Evolutionary conservation across 345 rosid species (phyloP).

Genomic region (Cardamine occulta): DNA sequence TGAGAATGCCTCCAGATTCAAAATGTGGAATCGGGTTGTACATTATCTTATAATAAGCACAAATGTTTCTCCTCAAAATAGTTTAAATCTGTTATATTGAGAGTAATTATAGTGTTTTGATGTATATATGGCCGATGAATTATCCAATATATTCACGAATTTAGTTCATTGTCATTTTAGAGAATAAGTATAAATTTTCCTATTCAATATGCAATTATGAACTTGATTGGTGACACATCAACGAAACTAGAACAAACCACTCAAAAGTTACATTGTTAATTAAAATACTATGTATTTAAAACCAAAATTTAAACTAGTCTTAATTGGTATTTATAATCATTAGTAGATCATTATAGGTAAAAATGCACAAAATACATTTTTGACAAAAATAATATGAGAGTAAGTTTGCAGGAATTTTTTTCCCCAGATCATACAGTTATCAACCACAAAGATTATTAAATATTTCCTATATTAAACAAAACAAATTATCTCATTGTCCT

Average conservation of each 20-base stretch:
- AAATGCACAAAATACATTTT: background rate
- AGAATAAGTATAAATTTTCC: too few species aligned
- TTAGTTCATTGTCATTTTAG: background rate
- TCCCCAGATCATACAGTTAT: background rate
- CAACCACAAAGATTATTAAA: background rate
- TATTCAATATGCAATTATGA: too few species aligned
- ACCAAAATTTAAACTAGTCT: background rate
- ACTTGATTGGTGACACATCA: background rate
- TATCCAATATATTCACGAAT: background rate
- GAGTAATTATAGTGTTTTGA: background rate
- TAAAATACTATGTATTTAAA: background rate
- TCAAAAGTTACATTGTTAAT: background rate
- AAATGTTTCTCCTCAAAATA: background rate
- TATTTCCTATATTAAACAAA: background rate
- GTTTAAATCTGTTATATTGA: background rate
- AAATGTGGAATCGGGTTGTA: conserved; percentile 10
- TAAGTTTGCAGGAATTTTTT: background rate
- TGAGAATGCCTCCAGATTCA: background rate
- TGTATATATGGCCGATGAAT: background rate
- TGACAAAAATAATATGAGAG: background rate
- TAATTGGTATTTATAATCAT: background rate
- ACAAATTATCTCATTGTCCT: background rate
- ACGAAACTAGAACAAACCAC: background rate
- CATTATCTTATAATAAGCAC: background rate
- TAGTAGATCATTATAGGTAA: background rate